Evolutionary conservation across 768 basidiomycete species (phyloP), one percentile per base, ranked within the genome.

Genomic region (Filobasidium wieringae): DNA sequence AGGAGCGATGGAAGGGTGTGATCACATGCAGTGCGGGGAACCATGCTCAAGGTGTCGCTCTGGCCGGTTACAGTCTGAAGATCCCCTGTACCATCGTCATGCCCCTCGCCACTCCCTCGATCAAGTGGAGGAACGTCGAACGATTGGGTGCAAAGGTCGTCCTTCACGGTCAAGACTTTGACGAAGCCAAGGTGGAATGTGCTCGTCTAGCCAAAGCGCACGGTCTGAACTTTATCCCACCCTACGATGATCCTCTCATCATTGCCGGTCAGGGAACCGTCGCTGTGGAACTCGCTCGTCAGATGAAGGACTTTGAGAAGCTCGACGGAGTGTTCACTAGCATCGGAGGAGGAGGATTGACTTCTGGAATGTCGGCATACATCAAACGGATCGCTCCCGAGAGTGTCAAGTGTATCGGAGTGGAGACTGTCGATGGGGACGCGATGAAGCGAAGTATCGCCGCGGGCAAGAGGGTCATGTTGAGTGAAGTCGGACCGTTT

Each of bases 71-170:
- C 45, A 82, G 84, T 57, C 81, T 99, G 29, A 81, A 80, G 32
- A 86, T 97, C 60, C 90, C 95, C 3, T 95, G 90, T 63, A 96
- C 91, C n/a, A 97, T 99, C 67, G 89, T 99, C 61, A 97, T 99
- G 95, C 95, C 95, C 0, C 77, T 84, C 39, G 88, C 83, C 14
- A 97, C 95, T 2, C 95, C 95, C 1, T 80, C 85, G 37, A 99
- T 99, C 80, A 99, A 99, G 77, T 88, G 92, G 69, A 79, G 83
- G 59, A 96, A 93, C 67, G 95, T 95, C 27, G 82, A 86, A n/a
- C 85, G 93, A 22, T 78, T 99, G 27, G 92, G 91, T 52, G 89
- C 92, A 33, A 92, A 93, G 66, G 91, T 96, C 63, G 83, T 99
- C 53, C 80, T 96, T 5, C 84, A 91, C 70, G 95, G 95, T 11